Base-by-base conservation (phyloP, 495 filamentous ascomycete species). In the Neurospora tetrasperma region DNA sequence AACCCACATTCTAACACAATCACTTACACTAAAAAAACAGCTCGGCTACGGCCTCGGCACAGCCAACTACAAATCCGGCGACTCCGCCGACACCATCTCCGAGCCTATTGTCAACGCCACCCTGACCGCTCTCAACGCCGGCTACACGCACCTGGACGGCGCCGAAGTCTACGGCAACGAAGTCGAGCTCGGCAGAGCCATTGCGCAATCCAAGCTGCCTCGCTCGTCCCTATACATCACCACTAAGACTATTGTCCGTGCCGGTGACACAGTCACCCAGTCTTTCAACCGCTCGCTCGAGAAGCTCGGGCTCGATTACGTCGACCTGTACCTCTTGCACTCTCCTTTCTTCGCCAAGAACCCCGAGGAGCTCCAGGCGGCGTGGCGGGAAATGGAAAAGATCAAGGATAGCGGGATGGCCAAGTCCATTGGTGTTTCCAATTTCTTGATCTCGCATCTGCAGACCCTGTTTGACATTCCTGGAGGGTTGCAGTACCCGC, bases 291-390 rank as follows among this genome's bases (percentile, higher is more conserved):
- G 79, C 11, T 96, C 92, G 70, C 84, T 97, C 75, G 84, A 90
- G 78, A 93, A 91, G 76, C 85, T 97, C 12, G 86, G 89, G 20
- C 79, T 96, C 39, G 88, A 91, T 71, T 94, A 96, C 81, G 91
- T 97, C 6, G 93, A 97, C 81, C 83, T 94, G 81, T 97, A 94
- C 78, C 83, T 97, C 5, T 92, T 97, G 75, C 93, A 96, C 80
- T 76, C 83, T 31, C 94, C 94, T 7, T 95, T 90, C 82, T 91
- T 86, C 74, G 89, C 89, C 40, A 82, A 87, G 11, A 83, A 84
- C 2, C 87, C 90, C 11, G 82, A 82, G 31, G 87, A 91, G 2
- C 86, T 94, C 27, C 92, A 93, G 79, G 73, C 80, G 35, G 87
- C 90, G 48, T 97, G 94, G 94, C 86, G 86, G 66, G 89, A 88